These are phyloP conservation scores for Diplodia sapinea DNA, from an alignment of 2,329 filamentous ascomycete genomes.

Conservation along the genomic window DNA sequence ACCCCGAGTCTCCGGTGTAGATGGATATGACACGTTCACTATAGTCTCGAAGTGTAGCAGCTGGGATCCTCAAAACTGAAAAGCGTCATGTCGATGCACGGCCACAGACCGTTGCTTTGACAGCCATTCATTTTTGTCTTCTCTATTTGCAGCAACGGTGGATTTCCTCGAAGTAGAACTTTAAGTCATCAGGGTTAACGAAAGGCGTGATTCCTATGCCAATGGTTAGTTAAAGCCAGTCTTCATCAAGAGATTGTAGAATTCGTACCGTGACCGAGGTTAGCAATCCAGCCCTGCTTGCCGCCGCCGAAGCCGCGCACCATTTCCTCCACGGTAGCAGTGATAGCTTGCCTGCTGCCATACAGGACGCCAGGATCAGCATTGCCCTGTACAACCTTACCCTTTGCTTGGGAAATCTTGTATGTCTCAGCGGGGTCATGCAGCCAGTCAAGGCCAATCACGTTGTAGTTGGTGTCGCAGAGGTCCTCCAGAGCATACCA, in stretches of 20 bases:
- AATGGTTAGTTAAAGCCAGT: neutral
- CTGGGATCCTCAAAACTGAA: neutral
- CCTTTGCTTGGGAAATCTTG: constrained; percentile 71
- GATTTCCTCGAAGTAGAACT: constrained; percentile 92
- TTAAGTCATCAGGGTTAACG: constrained; percentile 90
- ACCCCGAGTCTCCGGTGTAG: no score
- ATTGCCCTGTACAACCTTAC: constrained; percentile 88
- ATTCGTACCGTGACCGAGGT: constrained; percentile 84
- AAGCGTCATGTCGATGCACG: neutral
- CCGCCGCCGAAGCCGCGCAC: constrained; percentile 81
- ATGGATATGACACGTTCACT: neutral
- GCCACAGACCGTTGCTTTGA: neutral
- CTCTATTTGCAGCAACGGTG: constrained; percentile 55
- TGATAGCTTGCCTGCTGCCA: constrained; percentile 81
- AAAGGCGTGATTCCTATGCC: constrained; percentile 83
- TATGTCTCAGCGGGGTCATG: constrained; percentile 86
- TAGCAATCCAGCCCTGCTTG: constrained; percentile 95
- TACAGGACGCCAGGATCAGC: constrained; percentile 94
- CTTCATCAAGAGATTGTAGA: neutral
- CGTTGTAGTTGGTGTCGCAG: constrained; percentile 88
- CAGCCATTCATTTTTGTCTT: neutral
- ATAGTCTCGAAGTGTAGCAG: neutral
- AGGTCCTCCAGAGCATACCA: constrained; percentile 92
- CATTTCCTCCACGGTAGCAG: constrained; percentile 81
- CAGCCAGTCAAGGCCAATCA: constrained; percentile 94